Evolutionary conservation across 495 filamentous ascomycete species (phyloP), one percentile per base, ranked within the genome.

Genomic region (Podospora sp.): DNA sequence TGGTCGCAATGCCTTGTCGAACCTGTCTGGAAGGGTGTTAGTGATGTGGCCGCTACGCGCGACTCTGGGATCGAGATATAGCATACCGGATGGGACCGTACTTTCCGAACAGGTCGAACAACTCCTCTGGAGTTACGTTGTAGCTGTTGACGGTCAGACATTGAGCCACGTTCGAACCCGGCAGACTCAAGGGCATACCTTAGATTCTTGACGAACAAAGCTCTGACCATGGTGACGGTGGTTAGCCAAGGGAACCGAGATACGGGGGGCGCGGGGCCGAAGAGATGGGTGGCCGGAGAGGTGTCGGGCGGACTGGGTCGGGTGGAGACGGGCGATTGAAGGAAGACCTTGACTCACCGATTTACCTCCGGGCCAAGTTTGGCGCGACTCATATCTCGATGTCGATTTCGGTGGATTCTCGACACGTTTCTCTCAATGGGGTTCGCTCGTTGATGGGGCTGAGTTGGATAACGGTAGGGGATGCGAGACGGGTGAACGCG

Each of bases 131-230:
- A 67, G 92, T 93, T 71, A 97, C 93, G 89, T 94, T 96, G 85
- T 94, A 97, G 90, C 92, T 96, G 71, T 66, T 22, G 53, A 58
- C 51, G 63, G 60, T 80, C 70, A 73, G 65, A 67, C 66, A 65
- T 67, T 55, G 50, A 26, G 18, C 55, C 25, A 8, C 50, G 26
- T 22, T 60, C 14, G 27, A 66, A 18, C 75, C 20, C n/a, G 24
- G 60, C 20, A 6, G 65, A 33, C 2, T 6, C n/a, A 53, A 26
- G 5, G 18, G 59, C 90, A 69, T 78, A 94, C 92, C 91, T 95
- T 81, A 97, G 85, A 86, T 97, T 97, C 90, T 97, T 97, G 73
- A 96, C 93, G 87, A 96, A 97, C 80, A 97, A 90, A 89, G 93
- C 93, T 86, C 93, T 94, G 76, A 64, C 64, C 65, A 71, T 68